A percentile compares a stretch with the other conserved stretches of the same genome.
Evolutionary conservation across 2,329 filamentous ascomycete genomes (phyloP).

Genomic region (Orbilia brochopaga): DNA sequence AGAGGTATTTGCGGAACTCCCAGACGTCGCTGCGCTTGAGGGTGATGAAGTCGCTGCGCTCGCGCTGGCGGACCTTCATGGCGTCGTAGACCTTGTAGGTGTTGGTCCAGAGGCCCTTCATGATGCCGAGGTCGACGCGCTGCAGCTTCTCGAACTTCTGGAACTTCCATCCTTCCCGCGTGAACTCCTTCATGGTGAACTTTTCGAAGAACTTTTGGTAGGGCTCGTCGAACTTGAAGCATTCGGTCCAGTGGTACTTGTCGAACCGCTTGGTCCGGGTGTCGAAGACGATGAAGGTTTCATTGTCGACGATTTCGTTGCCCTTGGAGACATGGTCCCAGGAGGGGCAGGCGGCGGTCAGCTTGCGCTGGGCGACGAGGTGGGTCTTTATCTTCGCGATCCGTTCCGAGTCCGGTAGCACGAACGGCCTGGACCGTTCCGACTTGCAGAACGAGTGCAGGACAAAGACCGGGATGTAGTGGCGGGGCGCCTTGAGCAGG

Average conservation of each 20-base stretch:
- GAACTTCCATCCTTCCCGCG: slow-evolving; percentile 53
- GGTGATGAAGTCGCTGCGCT: slow-evolving; percentile 31
- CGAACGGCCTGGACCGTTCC: slow-evolving; percentile 47
- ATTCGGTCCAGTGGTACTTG: slow-evolving; percentile 54
- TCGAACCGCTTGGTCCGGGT: slow-evolving; percentile 53
- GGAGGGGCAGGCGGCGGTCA: slow-evolving; percentile 40
- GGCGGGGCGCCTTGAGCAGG: slow-evolving; percentile 53
- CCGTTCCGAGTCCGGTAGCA: slow-evolving; percentile 49
- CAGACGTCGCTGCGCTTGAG: slow-evolving; percentile 53
- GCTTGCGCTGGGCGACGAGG: slow-evolving; percentile 40
- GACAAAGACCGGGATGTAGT: slow-evolving; percentile 55
- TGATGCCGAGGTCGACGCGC: slow-evolving; percentile 54
- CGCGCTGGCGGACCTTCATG: slow-evolving; percentile 29
- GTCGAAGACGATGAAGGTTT: slow-evolving; percentile 55
- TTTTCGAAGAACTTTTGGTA: slow-evolving; percentile 55
- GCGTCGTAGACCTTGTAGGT: slow-evolving; percentile 45
- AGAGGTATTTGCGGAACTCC: slow-evolving; percentile 54
- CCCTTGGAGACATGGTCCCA: slow-evolving; percentile 31
- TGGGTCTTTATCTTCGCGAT: slow-evolving; percentile 44
- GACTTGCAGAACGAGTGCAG: slow-evolving; percentile 55
- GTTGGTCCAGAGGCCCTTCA: slow-evolving; percentile 51
- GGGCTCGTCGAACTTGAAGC: slow-evolving; percentile 54
- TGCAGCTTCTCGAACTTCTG: slow-evolving; percentile 54
- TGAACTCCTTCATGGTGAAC: slow-evolving; percentile 53
- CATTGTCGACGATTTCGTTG: slow-evolving; percentile 52